Base-by-base conservation (phyloP, 2,329 filamentous ascomycete genomes). In the Talaromyces sp. region DNA sequence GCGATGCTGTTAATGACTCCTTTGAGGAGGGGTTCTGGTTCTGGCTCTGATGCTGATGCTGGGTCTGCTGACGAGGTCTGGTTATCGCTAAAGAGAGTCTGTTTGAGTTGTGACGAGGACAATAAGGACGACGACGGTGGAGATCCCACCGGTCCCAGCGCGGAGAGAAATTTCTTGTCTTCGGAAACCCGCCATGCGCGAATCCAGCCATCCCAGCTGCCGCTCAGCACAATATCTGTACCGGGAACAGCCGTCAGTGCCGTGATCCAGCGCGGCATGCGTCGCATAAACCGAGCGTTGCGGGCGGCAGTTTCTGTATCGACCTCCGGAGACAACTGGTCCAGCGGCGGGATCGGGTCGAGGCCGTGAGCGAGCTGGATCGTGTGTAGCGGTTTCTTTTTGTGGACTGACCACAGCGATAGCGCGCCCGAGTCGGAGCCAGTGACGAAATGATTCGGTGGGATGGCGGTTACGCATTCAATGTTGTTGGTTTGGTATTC, bases 181-280 rank as follows among this genome's bases (percentile, higher is more conserved):
- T 90, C 86, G 58, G 87, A 89, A 21, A 99, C 82, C 63, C 84
- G 86, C 95, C 95, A 99, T 5, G 88, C 88, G 55, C 93, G 83
- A 61, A 99, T 82, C 74, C 85, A 87, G 2, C 95, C 95, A 71
- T 96, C 95, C 93, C 93, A 99, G 75, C 91, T 96, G 32, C 93
- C 95, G 65, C 88, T 96, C 56, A 99, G 81, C 60, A 99, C 86
- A 56, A 96, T 80, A 70, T 99, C 92, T 5, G 91, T 93, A 73
- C 93, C 97, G 0, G 95, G 93, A 55, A 99, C 83, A 0, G 91
- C 89, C 55, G 87, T 82, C 50, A 99, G 80, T 6, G 93, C 93
- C 1, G 95, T 99, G 73, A 99, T 95, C 83, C 90, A 96, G 71
- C 93, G 84, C 4, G 95, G 90, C 62, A 65, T 88, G 78, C 50